Evolutionary conservation across 2,329 filamentous ascomycete genomes (phyloP), one percentile per base, ranked within the genome.

Genomic region (Colletotrichum scovillei): DNA sequence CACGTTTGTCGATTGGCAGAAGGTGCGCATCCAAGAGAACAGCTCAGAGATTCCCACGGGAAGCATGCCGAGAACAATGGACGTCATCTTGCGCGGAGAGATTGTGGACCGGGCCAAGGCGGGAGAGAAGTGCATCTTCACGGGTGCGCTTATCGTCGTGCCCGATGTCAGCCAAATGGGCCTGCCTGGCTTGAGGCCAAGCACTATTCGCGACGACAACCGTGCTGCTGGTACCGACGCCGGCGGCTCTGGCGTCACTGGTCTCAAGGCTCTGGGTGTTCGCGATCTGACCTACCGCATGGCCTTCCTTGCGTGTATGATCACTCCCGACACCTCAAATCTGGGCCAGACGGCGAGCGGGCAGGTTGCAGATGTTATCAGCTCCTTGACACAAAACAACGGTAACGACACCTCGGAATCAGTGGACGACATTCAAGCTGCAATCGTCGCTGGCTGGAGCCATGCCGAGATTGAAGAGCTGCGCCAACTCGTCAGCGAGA

Each of bases 1-100:
- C 82, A 98, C 95, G 0, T 99, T 99, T 81, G 94, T 99, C 74
- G 97, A 99, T 84, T 99, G 97, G 97, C 97, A 99, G 81, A 98
- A 98, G 82, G 95, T 98, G 28, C 94, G 97, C 75, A 95, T 98
- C 74, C 97, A 99, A 84, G 97, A 99, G 83, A 99, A 98, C 85
- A 98, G 95, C 77, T 96, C 96, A 4, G 97, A 99, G 81, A 99
- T 99, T 49, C 97, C 97, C 0, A 99, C 97, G 0, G 97, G 97
- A 67, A 98, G 95, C 84, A 99, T 99, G 97, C 97, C 97, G 28
- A 91, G 97, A 73, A 99, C 97, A 3, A 97, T 99, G 91, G 97
- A 99, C 79, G 93, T 99, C 55, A 98, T 99, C 77, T 84, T 99
- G 42, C 92, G 97, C 74, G 97, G 97, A 79, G 97, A 99, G 82